These are phyloP conservation scores for Populus hybrid DNA, from an alignment of 441 rosid genomes.

Conservation along the genomic window DNA sequence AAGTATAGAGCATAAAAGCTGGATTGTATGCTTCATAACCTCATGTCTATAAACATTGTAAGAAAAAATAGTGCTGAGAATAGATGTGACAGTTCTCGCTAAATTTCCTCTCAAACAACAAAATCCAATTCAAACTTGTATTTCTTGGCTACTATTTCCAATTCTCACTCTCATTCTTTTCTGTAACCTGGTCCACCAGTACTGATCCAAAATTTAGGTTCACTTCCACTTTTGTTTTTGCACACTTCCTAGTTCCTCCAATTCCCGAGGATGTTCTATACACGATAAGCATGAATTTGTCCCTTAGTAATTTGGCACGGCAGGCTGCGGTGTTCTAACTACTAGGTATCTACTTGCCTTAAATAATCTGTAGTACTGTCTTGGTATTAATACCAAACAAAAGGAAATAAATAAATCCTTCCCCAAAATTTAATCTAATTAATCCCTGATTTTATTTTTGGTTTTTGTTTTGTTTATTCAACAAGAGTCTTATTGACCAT, in stretches of 20 bases:
- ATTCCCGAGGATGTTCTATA: constrained; percentile 41
- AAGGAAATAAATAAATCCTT: not conserved
- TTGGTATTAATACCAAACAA: not conserved
- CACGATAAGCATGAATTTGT: constrained; percentile 27
- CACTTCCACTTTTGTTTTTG: constrained; percentile 6
- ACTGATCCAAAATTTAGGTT: constrained; percentile 21
- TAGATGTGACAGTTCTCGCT: not conserved
- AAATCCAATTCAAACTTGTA: not conserved
- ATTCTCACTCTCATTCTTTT: not conserved
- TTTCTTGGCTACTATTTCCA: not conserved
- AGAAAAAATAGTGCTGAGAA: not conserved
- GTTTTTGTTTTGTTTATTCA: not conserved
- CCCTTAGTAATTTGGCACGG: constrained; percentile 38
- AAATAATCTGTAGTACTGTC: constrained; percentile 3
- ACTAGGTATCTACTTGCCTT: constrained; percentile 25
- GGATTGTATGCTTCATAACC: not conserved
- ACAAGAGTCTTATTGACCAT: not conserved
- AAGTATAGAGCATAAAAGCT: not conserved
- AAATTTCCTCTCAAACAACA: not conserved
- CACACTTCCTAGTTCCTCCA: constrained; percentile 21
- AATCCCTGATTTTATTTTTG: not conserved
- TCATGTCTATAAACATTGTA: not conserved
- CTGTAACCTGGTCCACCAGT: not conserved
- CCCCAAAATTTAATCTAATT: not conserved
- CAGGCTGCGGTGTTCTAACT: constrained; percentile 41